Conservation (phyloP, 176 grass and related monocot species). For the Oryza meyeriana region DNA sequence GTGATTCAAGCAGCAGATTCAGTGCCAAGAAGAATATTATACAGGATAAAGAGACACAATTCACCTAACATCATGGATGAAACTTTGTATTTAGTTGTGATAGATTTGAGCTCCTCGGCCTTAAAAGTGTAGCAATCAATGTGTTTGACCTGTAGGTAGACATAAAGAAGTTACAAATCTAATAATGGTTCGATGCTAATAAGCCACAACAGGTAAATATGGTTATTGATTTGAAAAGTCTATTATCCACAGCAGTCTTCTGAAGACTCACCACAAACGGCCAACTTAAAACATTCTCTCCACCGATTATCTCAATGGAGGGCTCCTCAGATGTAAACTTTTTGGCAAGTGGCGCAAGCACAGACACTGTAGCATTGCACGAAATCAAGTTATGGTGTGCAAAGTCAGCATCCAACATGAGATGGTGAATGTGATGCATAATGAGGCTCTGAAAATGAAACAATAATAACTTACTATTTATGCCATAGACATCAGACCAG, state of each 20-base stretch:
- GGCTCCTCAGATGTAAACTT: slow-evolving; percentile 82
- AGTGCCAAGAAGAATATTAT: not conserved
- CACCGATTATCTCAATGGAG: slow-evolving; percentile 71
- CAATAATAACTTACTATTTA: slow-evolving; percentile 69
- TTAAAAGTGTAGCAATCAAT: slow-evolving; percentile 74
- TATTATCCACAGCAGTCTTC: not conserved
- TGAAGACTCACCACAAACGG: slow-evolving; percentile 72
- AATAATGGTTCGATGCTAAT: slow-evolving; percentile 10
- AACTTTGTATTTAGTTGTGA: slow-evolving; percentile 70
- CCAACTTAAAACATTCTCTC: slow-evolving; percentile 95
- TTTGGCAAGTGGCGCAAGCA: slow-evolving; percentile 82
- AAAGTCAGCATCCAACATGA: not conserved
- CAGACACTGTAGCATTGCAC: slow-evolving; percentile 64
- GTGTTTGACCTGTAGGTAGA: slow-evolving; percentile 66
- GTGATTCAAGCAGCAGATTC: slow-evolving; percentile 17
- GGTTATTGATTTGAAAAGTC: slow-evolving; percentile 5
- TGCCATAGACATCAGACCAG: slow-evolving; percentile 90
- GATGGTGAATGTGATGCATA: not conserved
- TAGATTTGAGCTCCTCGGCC: slow-evolving; percentile 67
- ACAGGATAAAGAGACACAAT: not conserved
- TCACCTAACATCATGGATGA: slow-evolving; percentile 80
- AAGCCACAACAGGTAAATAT: slow-evolving; percentile 6
- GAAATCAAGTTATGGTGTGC: slow-evolving; percentile 2
- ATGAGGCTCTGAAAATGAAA: not conserved
- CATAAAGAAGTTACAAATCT: slow-evolving; percentile 1